phyloP scores from a whole-genome alignment of 768 basidiomycete species.

The Suillus ampliporus region DNA sequence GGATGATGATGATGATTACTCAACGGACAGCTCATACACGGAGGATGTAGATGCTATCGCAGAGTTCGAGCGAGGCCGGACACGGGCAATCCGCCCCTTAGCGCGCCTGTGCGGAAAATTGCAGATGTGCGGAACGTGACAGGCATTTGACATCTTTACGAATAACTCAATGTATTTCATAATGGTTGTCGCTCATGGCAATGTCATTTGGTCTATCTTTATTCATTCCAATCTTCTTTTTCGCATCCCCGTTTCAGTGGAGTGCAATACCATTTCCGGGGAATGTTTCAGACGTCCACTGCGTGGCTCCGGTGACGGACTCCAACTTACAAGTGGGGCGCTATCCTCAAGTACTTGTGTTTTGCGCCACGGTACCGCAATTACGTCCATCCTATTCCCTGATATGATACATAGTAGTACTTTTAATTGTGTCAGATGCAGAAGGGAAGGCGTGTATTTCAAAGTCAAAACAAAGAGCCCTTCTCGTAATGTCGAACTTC shows the following conservation, averaged over 20 bases:
- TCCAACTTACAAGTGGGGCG: not conserved
- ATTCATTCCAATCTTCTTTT: constrained; percentile 13
- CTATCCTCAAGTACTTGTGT: not conserved
- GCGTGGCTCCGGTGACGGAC: not conserved
- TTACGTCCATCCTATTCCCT: not conserved
- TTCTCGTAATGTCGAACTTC: not conserved
- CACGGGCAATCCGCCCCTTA: constrained; percentile 46
- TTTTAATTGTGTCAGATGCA: not conserved
- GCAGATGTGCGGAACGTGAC: constrained; percentile 22
- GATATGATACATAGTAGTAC: not conserved
- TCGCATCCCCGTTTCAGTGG: not conserved
- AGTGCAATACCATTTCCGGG: not conserved
- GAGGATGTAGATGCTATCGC: constrained; percentile 48
- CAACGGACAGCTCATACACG: constrained; percentile 43
- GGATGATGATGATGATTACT: constrained; percentile 34
- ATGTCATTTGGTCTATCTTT: constrained; percentile 17
- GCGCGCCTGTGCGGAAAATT: constrained; percentile 36
- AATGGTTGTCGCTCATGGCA: constrained; percentile 8
- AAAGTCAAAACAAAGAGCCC: not conserved
- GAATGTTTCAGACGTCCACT: too few relatives aligned
- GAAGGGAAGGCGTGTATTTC: not conserved
- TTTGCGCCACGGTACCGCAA: not conserved
- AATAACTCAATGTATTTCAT: constrained; percentile 16
- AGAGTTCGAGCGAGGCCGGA: constrained; percentile 45
- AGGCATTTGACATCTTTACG: constrained; percentile 9